Conservation (phyloP, 169 alveolate species). For the Cryptosporidium parvum region DNA sequence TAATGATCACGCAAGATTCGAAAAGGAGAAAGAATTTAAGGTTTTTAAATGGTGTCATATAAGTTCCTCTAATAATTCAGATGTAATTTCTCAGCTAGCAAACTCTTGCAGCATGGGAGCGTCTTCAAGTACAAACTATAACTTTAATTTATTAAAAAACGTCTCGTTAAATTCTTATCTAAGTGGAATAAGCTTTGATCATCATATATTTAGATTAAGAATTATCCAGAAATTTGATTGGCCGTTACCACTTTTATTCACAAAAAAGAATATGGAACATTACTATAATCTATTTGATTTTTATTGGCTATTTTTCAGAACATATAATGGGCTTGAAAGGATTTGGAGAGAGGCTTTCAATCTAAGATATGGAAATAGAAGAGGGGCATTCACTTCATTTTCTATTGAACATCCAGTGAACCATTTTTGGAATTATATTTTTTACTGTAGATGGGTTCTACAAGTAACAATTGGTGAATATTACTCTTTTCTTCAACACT, state of each 20-base stretch:
- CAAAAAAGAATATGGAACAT: constrained; percentile 66
- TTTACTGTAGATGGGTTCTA: constrained; percentile 67
- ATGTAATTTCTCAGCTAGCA: constrained; percentile 35
- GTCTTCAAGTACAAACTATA: background rate
- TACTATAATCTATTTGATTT: constrained; percentile 64
- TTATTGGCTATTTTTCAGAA: constrained; percentile 46
- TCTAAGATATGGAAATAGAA: constrained; percentile 52
- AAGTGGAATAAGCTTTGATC: constrained; percentile 24
- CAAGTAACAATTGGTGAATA: constrained; percentile 45
- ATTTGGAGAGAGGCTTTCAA: constrained; percentile 58
- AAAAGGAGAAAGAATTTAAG: constrained; percentile 6
- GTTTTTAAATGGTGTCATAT: constrained; percentile 56
- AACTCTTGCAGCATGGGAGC: background rate
- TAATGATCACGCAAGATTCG: background rate
- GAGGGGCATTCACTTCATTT: background rate
- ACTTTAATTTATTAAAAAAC: constrained; percentile 11
- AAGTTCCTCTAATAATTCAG: constrained; percentile 26
- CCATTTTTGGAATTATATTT: constrained; percentile 53
- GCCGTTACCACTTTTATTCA: constrained; percentile 46
- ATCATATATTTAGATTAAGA: constrained; percentile 48
- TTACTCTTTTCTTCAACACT: constrained; percentile 38
- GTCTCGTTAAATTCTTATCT: constrained; percentile 12
- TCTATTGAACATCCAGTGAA: background rate
- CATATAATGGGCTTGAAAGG: constrained; percentile 36
- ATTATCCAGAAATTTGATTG: constrained; percentile 26